Evolutionary conservation across 78 protist species (phyloP), one percentile per base, ranked within the genome.

Genomic region (Andalucia godoyi): DNA sequence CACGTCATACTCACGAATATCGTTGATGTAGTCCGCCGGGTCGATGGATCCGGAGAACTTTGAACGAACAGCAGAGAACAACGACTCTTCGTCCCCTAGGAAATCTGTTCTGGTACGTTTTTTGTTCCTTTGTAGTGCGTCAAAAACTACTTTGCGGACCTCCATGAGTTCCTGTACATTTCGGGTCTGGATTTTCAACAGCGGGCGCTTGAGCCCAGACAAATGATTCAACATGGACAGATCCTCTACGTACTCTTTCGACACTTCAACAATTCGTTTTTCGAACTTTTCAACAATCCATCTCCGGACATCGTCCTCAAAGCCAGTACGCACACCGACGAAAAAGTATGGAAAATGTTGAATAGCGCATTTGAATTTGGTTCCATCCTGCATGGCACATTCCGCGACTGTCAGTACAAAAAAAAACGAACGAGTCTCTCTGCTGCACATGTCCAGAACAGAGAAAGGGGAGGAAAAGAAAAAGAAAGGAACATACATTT

Each of bases 1-100:
- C 36, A 97, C 96, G 59, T 97, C 99, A 63, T 85, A 95, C 62
- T 97, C 99, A 8, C 99, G 72, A 17, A 97, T 53, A 34, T 81
- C 94, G 0, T 39, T 3, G 21, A 90, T 29, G 43, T 0, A 9
- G 9, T 79, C 83, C 47, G 76, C n/a, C n/a, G n/a, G n/a, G n/a
- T n/a, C n/a, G n/a, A n/a, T 27, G 57, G n/a, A 21, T 9, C 9
- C 57, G 57, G n/a, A 25, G n/a, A 27, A 21, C 38, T 15, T 12
- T 7, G 57, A 10, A 10, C 17, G 25, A 8, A 27, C 29, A 27
- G n/a, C 7, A 8, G 21, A 27, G 17, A 9, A 27, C 25, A 21
- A 21, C 29, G 10, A 10, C 21, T 8, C 18, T 7, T 27, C 7
- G 38, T 8, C 17, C 57, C 38, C 57, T 10, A 52, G 18, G 57